phyloP scores from a whole-genome alignment of 2,329 filamentous ascomycete genomes.

The Aspergillus pseudoterreus region DNA sequence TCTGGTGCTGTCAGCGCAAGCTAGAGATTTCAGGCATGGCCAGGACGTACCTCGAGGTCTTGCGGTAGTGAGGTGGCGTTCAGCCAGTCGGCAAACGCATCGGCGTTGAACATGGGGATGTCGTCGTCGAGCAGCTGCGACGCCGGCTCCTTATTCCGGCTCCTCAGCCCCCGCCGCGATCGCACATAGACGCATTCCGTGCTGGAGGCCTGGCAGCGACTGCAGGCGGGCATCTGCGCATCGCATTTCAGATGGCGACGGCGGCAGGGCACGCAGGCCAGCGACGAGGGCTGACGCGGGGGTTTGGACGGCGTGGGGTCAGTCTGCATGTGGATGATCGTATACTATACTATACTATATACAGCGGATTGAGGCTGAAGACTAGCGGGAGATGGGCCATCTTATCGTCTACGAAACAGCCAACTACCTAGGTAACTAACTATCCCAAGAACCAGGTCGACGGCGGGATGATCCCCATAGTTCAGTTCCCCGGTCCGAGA shows the following conservation, averaged over 20 bases:
- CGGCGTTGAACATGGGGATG: slow-evolving; percentile 5
- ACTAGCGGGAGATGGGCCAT: neutral
- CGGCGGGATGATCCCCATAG: slow-evolving; percentile 5
- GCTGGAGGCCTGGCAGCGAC: slow-evolving; percentile 38
- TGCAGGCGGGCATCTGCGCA: slow-evolving; percentile 40
- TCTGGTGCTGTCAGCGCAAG: slow-evolving; percentile 4
- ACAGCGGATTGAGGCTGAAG: neutral
- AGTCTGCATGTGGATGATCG: slow-evolving; percentile 1
- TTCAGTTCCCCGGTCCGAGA: slow-evolving; percentile 12
- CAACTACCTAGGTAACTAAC: too few relatives aligned
- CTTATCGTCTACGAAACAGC: neutral
- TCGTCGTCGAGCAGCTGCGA: slow-evolving; percentile 9
- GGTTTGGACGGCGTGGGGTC: slow-evolving; percentile 2
- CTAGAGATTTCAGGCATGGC: neutral
- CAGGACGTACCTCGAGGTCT: slow-evolving; percentile 10
- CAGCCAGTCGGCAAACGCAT: slow-evolving; percentile 14
- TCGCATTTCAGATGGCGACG: slow-evolving; percentile 45
- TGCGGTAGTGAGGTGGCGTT: slow-evolving; percentile 8
- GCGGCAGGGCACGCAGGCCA: slow-evolving; percentile 25
- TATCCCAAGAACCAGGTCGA: neutral
- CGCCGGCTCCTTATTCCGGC: neutral
- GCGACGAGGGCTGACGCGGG: slow-evolving; percentile 12
- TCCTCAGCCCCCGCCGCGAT: slow-evolving; percentile 39
- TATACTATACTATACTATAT: too few relatives aligned
- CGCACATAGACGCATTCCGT: slow-evolving; percentile 47